These are phyloP conservation scores for Fusarium xylarioides DNA, from an alignment of 2,329 filamentous ascomycete genomes.

Conservation along the genomic window DNA sequence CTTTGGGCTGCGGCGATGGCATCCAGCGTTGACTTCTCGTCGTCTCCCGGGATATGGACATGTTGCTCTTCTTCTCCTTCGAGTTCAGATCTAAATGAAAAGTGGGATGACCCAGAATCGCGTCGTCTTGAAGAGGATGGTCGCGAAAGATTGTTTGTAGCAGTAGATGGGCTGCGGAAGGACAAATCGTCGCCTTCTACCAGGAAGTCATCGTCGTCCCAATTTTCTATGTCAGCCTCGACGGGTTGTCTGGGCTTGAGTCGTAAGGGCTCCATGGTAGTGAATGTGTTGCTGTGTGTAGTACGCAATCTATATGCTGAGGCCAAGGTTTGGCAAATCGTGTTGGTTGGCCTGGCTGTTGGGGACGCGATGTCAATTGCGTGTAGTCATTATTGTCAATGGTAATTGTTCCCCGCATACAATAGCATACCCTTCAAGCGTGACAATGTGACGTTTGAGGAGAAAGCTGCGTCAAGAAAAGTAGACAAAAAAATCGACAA, in stretches of 20 bases:
- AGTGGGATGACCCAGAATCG: slow-evolving; percentile 82
- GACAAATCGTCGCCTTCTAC: slow-evolving; percentile 74
- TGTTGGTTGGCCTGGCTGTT: slow-evolving; percentile 29
- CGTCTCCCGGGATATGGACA: slow-evolving; percentile 82
- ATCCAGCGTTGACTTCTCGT: slow-evolving; percentile 83
- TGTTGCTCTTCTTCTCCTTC: slow-evolving; percentile 91
- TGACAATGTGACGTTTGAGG: slow-evolving; percentile 1
- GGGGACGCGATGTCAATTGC: slow-evolving; percentile 41
- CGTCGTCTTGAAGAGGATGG: slow-evolving; percentile 61
- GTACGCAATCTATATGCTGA: slow-evolving; percentile 16
- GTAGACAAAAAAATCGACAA: slow-evolving; percentile 20
- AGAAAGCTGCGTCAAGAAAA: background rate
- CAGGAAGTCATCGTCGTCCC: slow-evolving; percentile 80
- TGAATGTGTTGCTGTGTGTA: slow-evolving; percentile 14
- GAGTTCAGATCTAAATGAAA: slow-evolving; percentile 84
- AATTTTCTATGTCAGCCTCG: slow-evolving; percentile 75
- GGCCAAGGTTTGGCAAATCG: slow-evolving; percentile 19
- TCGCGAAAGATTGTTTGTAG: slow-evolving; percentile 52
- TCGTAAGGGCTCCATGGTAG: slow-evolving; percentile 63
- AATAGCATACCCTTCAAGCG: slow-evolving; percentile 37
- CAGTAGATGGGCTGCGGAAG: slow-evolving; percentile 62
- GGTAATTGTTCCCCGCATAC: slow-evolving; percentile 37
- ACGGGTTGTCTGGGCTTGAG: slow-evolving; percentile 63
- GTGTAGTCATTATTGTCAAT: slow-evolving; percentile 44
- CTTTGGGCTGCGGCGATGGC: slow-evolving; percentile 88